phyloP scores from a whole-genome alignment of 139 green algal species.

The Chlorella sp. region DNA sequence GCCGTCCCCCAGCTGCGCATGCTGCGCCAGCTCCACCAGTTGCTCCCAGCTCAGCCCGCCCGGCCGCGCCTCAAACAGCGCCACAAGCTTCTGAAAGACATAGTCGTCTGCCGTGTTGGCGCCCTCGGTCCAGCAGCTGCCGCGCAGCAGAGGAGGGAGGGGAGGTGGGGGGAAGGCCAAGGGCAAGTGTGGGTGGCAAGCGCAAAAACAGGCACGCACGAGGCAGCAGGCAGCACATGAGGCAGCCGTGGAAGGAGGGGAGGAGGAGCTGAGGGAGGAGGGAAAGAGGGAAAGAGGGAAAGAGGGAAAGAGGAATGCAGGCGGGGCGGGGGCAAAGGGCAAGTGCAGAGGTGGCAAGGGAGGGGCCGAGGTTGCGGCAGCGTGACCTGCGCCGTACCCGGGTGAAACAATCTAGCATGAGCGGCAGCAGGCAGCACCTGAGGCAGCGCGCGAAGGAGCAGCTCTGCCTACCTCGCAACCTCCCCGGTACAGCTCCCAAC shows the following conservation, averaged over 20 bases:
- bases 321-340: too few relatives aligned
- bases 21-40: slow-evolving; percentile 52
- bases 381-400: too few relatives aligned
- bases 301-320: too few relatives aligned
- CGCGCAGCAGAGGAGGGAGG: background rate
- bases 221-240: background rate
- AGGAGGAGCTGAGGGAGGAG: too few relatives aligned
- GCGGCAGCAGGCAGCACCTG: too few relatives aligned
- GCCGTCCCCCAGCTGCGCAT: slow-evolving; percentile 32
- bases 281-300: too few relatives aligned
- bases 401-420: too few relatives aligned
- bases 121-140: slow-evolving; percentile 27
- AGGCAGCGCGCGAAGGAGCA: too few relatives aligned
- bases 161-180: too few relatives aligned
- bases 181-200: background rate
- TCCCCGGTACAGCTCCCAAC: too few relatives aligned
- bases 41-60: slow-evolving; percentile 35
- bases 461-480: too few relatives aligned
- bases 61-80: slow-evolving; percentile 48
- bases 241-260: background rate
- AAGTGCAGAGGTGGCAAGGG: background rate
- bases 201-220: background rate
- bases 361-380: background rate
- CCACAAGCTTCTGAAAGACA: slow-evolving; percentile 54
- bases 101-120: background rate